Base-by-base conservation (phyloP, 2,329 filamentous ascomycete species). In the Sporothrix brasiliensis region DNA sequence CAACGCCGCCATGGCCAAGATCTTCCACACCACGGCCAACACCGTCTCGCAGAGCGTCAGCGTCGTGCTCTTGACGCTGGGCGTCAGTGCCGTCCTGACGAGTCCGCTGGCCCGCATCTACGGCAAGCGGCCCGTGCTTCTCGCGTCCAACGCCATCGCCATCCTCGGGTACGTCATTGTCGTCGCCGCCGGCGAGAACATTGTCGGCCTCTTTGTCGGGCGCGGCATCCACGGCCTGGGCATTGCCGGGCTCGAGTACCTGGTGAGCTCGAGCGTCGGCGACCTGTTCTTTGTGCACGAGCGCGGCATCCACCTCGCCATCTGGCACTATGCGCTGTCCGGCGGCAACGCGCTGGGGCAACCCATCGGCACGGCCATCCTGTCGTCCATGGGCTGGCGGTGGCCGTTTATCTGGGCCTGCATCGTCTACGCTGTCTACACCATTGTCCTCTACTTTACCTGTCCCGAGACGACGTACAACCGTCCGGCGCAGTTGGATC, bases 31-130 rank as follows among this genome's bases (percentile, higher is more conserved):
- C 60, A 78, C 75, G 11, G 78, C 78, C 61, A 79, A 78, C 71
- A 73, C 71, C 9, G 75, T 79, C 16, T 78, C 78, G 24, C 77
- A 75, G n/a, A 75, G 77, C n/a, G 75, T 79, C 3, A 77, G 77
- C 47, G 79, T 77, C 72, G 77, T 77, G 7, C 74, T 79, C 52
- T 83, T 94, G 78, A 83, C 97, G 82, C 89, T 97, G 78, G 88
- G 88, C 76, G 87, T 88, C 77, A 88, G 94, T 78, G 92, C 87
- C 78, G 74, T 79, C 69, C 74, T 78, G 44, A 77, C 77, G 49
- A 79, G 78, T 56, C 76, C 70, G 34, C 73, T 72, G 74, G 77
- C 70, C 52, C 75, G 73, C 56, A 75, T 74, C 47, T 80, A 77
- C 72, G 78, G 78, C 13, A 77, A 78, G 53, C 75, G 78, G 1